Percentiles rank a stretch among this genome's conserved stretches.
These are phyloP conservation scores for Kingdonia uniflora DNA, from an alignment of 164 flowering plant species.

Conservation along the genomic window DNA sequence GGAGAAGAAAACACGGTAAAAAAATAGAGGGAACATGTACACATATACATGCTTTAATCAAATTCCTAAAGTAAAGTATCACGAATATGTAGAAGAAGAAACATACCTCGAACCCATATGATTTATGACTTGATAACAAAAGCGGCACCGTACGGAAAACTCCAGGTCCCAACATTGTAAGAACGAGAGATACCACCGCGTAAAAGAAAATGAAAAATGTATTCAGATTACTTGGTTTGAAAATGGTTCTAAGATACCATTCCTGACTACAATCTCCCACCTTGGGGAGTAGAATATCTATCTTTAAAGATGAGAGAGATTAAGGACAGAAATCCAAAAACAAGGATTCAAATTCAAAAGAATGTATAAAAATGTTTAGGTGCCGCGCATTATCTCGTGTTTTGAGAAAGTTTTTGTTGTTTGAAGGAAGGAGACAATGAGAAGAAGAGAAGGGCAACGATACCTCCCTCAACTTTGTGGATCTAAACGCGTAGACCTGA, in stretches of 20 bases:
- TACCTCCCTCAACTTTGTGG: neutral
- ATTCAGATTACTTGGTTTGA: neutral
- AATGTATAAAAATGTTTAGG: neutral
- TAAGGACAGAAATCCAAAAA: too few species aligned
- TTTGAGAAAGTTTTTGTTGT: neutral
- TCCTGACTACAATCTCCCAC: neutral
- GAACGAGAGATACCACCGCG: neutral
- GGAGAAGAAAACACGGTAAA: too few species aligned
- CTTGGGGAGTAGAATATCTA: neutral
- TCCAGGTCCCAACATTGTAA: neutral
- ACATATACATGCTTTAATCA: too few species aligned
- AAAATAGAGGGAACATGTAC: too few species aligned
- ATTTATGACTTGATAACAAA: neutral
- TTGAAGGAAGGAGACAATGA: neutral
- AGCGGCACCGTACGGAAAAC: neutral
- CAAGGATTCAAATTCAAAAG: slow-evolving; percentile 5
- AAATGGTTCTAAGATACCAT: slow-evolving; percentile 3
- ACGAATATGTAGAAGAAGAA: neutral
- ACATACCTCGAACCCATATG: slow-evolving; percentile 13
- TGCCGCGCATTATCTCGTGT: neutral
- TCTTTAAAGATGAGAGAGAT: neutral
- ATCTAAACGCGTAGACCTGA: neutral
- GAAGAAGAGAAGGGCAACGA: neutral
- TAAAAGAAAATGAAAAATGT: neutral
- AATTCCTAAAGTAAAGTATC: neutral